These are phyloP conservation scores for Fusarium palustre DNA, from an alignment of 2,329 filamentous ascomycete genomes.

Conservation along the genomic window DNA sequence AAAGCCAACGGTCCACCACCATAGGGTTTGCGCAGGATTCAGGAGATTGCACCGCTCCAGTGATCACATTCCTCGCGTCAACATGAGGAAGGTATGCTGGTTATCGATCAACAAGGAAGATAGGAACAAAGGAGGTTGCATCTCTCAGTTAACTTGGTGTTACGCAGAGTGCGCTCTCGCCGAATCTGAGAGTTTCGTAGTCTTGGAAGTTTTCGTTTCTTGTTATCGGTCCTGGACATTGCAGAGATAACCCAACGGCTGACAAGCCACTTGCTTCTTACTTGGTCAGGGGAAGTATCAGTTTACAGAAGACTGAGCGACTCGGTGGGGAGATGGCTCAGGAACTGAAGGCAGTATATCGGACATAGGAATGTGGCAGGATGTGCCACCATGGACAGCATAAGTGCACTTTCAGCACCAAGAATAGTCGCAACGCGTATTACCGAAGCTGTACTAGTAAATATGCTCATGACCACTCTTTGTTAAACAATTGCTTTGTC, in stretches of 20 bases:
- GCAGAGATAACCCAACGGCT: not conserved
- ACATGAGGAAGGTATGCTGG: not conserved
- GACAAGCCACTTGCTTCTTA: conserved; percentile 3
- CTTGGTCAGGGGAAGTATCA: not conserved
- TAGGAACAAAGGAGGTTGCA: not conserved
- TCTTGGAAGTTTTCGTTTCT: not conserved
- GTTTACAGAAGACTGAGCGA: conserved; percentile 25
- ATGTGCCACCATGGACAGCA: conserved; percentile 1
- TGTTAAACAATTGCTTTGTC: conserved; percentile 1
- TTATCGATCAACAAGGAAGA: not conserved
- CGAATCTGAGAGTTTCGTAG: not conserved
- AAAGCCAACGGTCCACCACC: conserved; percentile 15
- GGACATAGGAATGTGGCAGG: conserved; percentile 10
- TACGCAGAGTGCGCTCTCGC: not conserved
- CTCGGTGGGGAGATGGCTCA: conserved; percentile 48
- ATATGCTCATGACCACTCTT: conserved; percentile 18
- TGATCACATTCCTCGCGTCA: not conserved
- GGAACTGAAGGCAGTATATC: conserved; percentile 14
- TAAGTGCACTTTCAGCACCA: not conserved
- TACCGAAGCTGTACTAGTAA: conserved; percentile 7
- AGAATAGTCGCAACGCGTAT: conserved; percentile 1
- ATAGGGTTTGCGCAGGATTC: conserved; percentile 21
- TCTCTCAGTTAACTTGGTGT: not conserved
- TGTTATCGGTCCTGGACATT: not conserved
- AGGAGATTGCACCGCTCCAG: conserved; percentile 1